Evolutionary conservation across 371 early-diverging fungal species (phyloP).

Genomic region (Haplosporangium sp.): DNA sequence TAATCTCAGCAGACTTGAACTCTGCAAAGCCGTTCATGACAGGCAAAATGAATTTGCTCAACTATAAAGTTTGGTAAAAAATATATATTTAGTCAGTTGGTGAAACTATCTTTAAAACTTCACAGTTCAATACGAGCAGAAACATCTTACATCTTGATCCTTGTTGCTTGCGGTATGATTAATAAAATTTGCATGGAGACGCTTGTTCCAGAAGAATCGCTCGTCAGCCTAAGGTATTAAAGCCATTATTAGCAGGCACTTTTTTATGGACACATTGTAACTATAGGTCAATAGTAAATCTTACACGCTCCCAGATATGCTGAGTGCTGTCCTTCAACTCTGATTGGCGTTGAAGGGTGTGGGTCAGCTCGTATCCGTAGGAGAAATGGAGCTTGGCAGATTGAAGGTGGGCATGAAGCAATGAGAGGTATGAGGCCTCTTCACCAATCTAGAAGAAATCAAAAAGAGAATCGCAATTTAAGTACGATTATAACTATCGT

Average conservation of each 20-base stretch:
- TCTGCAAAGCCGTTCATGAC: constrained; percentile 89
- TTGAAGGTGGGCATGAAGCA: constrained; percentile 79
- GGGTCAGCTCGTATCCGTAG: constrained; percentile 87
- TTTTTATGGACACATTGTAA: too few relatives aligned
- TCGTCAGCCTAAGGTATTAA: constrained; percentile 74
- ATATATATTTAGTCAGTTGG: too few relatives aligned
- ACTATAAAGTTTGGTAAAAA: constrained; percentile 51
- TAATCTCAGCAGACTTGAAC: constrained; percentile 63
- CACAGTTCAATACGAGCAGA: constrained; percentile 62
- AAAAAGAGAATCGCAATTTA: background rate
- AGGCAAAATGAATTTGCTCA: constrained; percentile 86
- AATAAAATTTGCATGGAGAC: constrained; percentile 74
- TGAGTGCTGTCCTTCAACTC: constrained; percentile 32
- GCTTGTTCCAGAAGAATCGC: constrained; percentile 93
- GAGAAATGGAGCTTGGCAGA: constrained; percentile 87
- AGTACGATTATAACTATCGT: too few relatives aligned
- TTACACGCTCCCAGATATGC: constrained; percentile 42
- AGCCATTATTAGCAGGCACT: background rate
- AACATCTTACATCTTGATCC: constrained; percentile 57
- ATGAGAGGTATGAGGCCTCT: constrained; percentile 78
- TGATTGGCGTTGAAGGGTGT: constrained; percentile 81
- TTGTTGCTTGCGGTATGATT: constrained; percentile 49
- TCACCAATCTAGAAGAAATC: constrained; percentile 65
- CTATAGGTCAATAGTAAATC: background rate
- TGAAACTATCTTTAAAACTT: constrained; percentile 58